These are phyloP conservation scores for Alternaria atra DNA, from an alignment of 2,329 filamentous ascomycete genomes.

Conservation along the genomic window DNA sequence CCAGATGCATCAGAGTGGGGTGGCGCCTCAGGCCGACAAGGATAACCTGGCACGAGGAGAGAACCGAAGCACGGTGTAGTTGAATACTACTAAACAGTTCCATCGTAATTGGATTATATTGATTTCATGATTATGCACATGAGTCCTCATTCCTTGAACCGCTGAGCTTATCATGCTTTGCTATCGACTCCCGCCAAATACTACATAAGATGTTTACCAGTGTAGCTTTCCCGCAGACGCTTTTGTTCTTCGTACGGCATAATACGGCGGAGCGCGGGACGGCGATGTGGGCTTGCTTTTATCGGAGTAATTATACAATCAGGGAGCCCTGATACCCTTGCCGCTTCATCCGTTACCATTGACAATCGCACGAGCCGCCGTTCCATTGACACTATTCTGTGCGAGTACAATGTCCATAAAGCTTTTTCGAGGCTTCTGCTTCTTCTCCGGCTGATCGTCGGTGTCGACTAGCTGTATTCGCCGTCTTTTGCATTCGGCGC, in stretches of 20 bases:
- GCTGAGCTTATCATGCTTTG: background rate
- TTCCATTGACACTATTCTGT: conserved; percentile 34
- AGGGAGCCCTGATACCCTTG: conserved; percentile 3
- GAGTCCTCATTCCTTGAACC: background rate
- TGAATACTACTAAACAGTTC: background rate
- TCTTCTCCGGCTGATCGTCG: conserved; percentile 34
- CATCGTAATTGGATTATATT: background rate
- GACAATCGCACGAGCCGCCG: conserved; percentile 21
- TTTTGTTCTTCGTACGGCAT: background rate
- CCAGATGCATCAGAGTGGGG: conserved; percentile 3
- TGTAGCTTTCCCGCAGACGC: conserved; percentile 2
- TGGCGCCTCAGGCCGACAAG: background rate
- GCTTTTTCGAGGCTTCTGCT: conserved; percentile 46
- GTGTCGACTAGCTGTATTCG: conserved; percentile 35
- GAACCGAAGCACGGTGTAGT: conserved; percentile 1
- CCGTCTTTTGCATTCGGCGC: conserved; percentile 36
- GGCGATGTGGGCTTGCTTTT: background rate
- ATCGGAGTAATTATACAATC: conserved; percentile 16
- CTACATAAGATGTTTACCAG: conserved; percentile 2
- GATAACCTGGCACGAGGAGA: background rate
- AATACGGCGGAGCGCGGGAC: background rate
- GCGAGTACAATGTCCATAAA: conserved; percentile 48
- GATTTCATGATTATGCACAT: conserved; percentile 10
- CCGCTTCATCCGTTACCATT: conserved; percentile 39
- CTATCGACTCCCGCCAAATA: background rate